These are phyloP conservation scores for Sphaerulina musiva DNA, from an alignment of 2,329 filamentous ascomycete species.

Conservation along the genomic window DNA sequence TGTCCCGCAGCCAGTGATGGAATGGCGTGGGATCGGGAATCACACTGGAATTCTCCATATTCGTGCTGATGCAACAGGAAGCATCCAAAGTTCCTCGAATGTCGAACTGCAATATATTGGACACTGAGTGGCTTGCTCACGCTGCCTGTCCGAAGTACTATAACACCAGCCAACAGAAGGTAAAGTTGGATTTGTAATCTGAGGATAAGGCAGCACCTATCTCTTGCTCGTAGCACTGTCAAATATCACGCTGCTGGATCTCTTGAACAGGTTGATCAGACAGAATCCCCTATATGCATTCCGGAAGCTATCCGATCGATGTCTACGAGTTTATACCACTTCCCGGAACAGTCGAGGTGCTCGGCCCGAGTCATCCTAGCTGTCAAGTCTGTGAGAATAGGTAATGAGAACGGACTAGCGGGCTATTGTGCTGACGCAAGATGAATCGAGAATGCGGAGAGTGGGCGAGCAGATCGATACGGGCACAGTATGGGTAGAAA, in stretches of 20 bases:
- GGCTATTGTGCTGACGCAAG: conserved; percentile 10
- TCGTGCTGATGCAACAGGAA: background rate
- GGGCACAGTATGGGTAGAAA: conserved; percentile 12
- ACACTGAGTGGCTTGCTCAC: background rate
- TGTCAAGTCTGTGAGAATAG: background rate
- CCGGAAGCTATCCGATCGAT: no score
- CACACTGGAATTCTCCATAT: conserved; percentile 2
- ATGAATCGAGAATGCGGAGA: conserved; percentile 10
- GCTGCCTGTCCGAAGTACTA: background rate
- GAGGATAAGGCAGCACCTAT: background rate
- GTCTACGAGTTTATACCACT: no score
- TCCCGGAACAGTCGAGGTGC: background rate
- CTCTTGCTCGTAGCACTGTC: background rate
- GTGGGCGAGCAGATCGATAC: conserved; percentile 12
- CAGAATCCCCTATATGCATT: no score
- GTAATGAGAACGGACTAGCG: conserved; percentile 18
- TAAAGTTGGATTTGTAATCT: background rate
- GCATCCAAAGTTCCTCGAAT: background rate
- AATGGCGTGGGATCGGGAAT: conserved; percentile 13
- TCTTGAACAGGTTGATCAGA: no score
- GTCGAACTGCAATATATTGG: background rate
- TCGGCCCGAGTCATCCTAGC: background rate
- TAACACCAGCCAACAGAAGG: no score
- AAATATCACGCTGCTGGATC: background rate
- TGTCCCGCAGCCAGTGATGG: conserved; percentile 62